Percentiles rank a stretch among this genome's conserved stretches.
These are phyloP conservation scores for Leccinum arenicola DNA, from an alignment of 768 basidiomycete genomes.

Conservation along the genomic window DNA sequence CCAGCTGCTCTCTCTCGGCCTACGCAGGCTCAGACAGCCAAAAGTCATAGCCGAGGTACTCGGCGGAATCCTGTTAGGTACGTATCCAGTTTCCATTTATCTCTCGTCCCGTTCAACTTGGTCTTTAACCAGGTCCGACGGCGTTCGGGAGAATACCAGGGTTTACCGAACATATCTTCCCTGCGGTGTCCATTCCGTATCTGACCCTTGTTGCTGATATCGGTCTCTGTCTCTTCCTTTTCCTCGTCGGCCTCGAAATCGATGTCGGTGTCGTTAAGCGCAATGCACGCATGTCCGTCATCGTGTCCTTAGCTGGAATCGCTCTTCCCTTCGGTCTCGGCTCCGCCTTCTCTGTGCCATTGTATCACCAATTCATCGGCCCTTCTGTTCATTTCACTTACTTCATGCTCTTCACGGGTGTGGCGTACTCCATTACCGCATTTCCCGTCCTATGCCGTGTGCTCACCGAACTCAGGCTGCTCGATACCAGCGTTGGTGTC, in stretches of 20 bases:
- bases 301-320: slow-evolving; percentile 83
- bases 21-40: slow-evolving; percentile 81
- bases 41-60: slow-evolving; percentile 82
- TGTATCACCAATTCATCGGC: slow-evolving; percentile 56
- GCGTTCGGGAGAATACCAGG: slow-evolving; percentile 81
- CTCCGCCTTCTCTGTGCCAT: slow-evolving; percentile 62
- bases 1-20: slow-evolving; percentile 65
- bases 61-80: slow-evolving; percentile 80
- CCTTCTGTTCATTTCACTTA: slow-evolving; percentile 69
- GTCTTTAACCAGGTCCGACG: slow-evolving; percentile 37
- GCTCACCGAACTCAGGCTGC: slow-evolving; percentile 84
- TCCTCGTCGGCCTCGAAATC: slow-evolving; percentile 91
- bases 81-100: slow-evolving; percentile 44
- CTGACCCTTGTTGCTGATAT: slow-evolving; percentile 87
- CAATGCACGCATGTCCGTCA: slow-evolving; percentile 62
- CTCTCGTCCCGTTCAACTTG: background rate
- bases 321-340: slow-evolving; percentile 86
- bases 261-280: slow-evolving; percentile 76
- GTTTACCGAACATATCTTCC: slow-evolving; percentile 86
- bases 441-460: slow-evolving; percentile 87
- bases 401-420: slow-evolving; percentile 93
- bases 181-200: slow-evolving; percentile 63
- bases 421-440: slow-evolving; percentile 86
- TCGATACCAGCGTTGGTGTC: slow-evolving; percentile 90
- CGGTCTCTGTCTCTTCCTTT: slow-evolving; percentile 84